Evolutionary conservation across 805 yeast species (phyloP).

Genomic region (Monosporozyma unispora): DNA sequence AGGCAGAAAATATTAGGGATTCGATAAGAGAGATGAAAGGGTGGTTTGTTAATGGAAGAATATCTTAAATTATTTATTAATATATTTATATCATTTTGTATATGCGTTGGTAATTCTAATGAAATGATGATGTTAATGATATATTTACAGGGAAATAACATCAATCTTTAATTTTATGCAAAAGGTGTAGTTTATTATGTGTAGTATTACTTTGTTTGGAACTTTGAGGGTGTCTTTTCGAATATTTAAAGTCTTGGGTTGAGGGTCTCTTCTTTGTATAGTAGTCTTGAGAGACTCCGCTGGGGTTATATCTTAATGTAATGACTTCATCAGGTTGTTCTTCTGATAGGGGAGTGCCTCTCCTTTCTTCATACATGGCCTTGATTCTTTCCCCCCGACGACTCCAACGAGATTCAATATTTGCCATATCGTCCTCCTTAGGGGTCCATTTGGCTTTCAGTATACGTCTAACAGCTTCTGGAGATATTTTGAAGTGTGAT

Average conservation of each 20-base stretch:
- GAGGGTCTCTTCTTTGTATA: not conserved
- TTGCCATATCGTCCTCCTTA: slow-evolving; percentile 39
- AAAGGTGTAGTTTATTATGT: not conserved
- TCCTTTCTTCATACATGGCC: slow-evolving; percentile 10
- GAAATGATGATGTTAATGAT: not conserved
- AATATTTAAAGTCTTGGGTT: not conserved
- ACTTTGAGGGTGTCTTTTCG: not conserved
- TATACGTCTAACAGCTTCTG: slow-evolving; percentile 76
- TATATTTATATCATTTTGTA: not conserved
- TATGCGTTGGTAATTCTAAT: not conserved
- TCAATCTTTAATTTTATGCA: not conserved
- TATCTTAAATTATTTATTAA: slow-evolving; percentile 9
- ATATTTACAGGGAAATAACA: not conserved
- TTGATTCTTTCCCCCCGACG: slow-evolving; percentile 37
- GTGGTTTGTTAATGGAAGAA: slow-evolving; percentile 33
- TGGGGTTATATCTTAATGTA: not conserved
- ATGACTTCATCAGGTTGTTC: not conserved
- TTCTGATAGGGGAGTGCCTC: not conserved
- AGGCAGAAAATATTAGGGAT: slow-evolving; percentile 17
- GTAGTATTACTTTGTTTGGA: not conserved
- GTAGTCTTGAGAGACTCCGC: not conserved
- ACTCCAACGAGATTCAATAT: slow-evolving; percentile 44
- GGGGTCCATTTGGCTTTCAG: slow-evolving; percentile 74
- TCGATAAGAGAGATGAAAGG: slow-evolving; percentile 35
- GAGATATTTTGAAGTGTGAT: slow-evolving; percentile 57